Evolutionary conservation across 352 stramenopile species (phyloP), one percentile per base, ranked within the genome.

Genomic region (Pythium rhizo-oryzae): DNA sequence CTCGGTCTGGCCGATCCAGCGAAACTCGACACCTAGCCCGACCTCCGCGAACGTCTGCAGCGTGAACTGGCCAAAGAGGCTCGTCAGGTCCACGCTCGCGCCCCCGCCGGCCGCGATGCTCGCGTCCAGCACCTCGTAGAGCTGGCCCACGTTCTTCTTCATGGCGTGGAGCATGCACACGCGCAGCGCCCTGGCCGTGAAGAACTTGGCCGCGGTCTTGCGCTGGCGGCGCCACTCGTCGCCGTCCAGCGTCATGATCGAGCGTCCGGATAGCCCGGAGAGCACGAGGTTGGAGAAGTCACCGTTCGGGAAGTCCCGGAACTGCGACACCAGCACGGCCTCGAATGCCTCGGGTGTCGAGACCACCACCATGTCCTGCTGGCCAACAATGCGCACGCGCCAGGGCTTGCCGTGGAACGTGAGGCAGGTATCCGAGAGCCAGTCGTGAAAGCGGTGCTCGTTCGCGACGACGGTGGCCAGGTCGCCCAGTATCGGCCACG

Each of bases 1-100:
- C 37, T 81, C 64, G 5, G 62, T 62, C 6, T 50, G 56, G 53
- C 75, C 76, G 24, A 86, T 70, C 11, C 72, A 73, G 30, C 82
- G 72, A 41, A 78, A 72, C 46, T 87, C 70, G 23, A 87, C 54
- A 1, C 80, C 82, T 18, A 90, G 82, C 8, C 73, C 73, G 21
- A 90, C 65, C 28, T 88, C 76, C 0, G 75, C 71, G n/a, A n/a
- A n/a, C n/a, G n/a, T n/a, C n/a, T n/a, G n/a, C n/a, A n/a, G n/a
- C n/a, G n/a, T n/a, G n/a, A 52, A 86, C 12, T 71, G 61, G 19
- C 80, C 71, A 44, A 85, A 79, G 15, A 79, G 53, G 33, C 81
- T 53, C 1, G 47, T 62, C 28, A 80, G 67, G 21, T 78, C 57
- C 8, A 68, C n/a, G 3, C n/a, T 18, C 24, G 47, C n/a, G n/a